These are phyloP conservation scores for Paraconiothyrium sp. DNA, from an alignment of 2,329 filamentous ascomycete species.

Conservation along the genomic window DNA sequence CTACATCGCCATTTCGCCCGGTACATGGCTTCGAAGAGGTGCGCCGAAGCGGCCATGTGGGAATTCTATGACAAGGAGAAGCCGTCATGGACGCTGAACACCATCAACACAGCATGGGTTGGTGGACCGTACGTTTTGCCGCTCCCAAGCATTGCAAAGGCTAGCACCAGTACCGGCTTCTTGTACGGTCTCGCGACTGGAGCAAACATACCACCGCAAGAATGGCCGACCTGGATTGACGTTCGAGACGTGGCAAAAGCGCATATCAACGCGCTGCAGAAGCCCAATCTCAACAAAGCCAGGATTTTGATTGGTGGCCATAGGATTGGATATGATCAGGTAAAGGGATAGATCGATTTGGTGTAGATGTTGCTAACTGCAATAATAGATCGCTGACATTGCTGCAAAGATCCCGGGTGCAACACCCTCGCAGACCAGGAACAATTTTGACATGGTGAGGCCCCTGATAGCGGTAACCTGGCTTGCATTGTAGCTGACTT, in stretches of 20 bases:
- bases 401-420: slow-evolving; percentile 11
- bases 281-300: slow-evolving; percentile 1
- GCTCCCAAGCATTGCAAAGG: slow-evolving; percentile 8
- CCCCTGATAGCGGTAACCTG: neutral
- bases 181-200: slow-evolving; percentile 13
- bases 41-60: slow-evolving; percentile 33
- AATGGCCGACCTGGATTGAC: slow-evolving; percentile 18
- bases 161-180: slow-evolving; percentile 10
- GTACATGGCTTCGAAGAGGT: slow-evolving; percentile 33
- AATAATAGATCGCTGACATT: slow-evolving; percentile 6
- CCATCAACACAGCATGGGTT: slow-evolving; percentile 39
- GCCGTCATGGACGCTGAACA: slow-evolving; percentile 49
- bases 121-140: slow-evolving; percentile 17
- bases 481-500: neutral
- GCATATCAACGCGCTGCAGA: slow-evolving; percentile 19
- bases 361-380: neutral
- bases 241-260: slow-evolving; percentile 20
- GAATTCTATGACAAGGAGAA: slow-evolving; percentile 43
- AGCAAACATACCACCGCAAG: slow-evolving; percentile 11
- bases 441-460: slow-evolving; percentile 13
- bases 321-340: slow-evolving; percentile 12
- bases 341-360: neutral
- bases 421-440: slow-evolving; percentile 1
- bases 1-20: slow-evolving; percentile 21
- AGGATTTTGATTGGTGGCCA: slow-evolving; percentile 9